These are phyloP conservation scores for Phoenix roebelenii DNA, from an alignment of 176 grass and related monocot genomes.

Conservation along the genomic window DNA sequence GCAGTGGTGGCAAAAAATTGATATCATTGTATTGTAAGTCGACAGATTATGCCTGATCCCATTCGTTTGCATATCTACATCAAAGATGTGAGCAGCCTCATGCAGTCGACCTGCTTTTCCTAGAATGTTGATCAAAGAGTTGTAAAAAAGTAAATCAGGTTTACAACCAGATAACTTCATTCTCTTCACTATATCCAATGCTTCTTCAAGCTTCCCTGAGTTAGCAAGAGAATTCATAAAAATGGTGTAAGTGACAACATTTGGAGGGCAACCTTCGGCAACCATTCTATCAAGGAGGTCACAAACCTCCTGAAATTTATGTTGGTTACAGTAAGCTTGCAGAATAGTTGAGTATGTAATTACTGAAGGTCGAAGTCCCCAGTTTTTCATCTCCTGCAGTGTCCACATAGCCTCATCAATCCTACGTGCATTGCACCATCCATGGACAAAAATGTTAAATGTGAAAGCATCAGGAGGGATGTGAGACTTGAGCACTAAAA, in stretches of 20 bases:
- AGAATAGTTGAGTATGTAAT: conserved; percentile 71
- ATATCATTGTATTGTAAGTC: conserved; percentile 82
- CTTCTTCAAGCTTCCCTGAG: conserved; percentile 45
- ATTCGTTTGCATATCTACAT: conserved; percentile 60
- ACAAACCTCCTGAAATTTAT: conserved; percentile 47
- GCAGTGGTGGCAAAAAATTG: conserved; percentile 48
- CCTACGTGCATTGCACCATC: conserved; percentile 56
- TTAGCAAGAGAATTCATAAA: conserved; percentile 72
- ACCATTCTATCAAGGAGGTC: conserved; percentile 74
- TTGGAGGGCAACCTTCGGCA: conserved; percentile 55
- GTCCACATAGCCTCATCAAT: conserved; percentile 79
- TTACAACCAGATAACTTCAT: conserved; percentile 65
- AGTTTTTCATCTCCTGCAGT: conserved; percentile 53
- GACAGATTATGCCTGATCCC: conserved; percentile 31
- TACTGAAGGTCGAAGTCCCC: conserved; percentile 45
- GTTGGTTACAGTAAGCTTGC: conserved; percentile 66
- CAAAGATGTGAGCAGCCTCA: conserved; percentile 59
- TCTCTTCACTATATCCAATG: conserved; percentile 45
- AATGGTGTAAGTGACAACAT: conserved; percentile 69
- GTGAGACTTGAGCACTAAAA: conserved; percentile 39
- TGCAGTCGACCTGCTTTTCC: conserved; percentile 40
- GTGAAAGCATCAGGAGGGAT: conserved; percentile 57
- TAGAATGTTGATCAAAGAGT: conserved; percentile 66
- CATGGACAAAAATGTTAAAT: conserved; percentile 83
- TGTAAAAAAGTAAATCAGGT: conserved; percentile 72